Evolutionary conservation across 2,329 filamentous ascomycete species (phyloP).

Genomic region (Alternaria arbusti): DNA sequence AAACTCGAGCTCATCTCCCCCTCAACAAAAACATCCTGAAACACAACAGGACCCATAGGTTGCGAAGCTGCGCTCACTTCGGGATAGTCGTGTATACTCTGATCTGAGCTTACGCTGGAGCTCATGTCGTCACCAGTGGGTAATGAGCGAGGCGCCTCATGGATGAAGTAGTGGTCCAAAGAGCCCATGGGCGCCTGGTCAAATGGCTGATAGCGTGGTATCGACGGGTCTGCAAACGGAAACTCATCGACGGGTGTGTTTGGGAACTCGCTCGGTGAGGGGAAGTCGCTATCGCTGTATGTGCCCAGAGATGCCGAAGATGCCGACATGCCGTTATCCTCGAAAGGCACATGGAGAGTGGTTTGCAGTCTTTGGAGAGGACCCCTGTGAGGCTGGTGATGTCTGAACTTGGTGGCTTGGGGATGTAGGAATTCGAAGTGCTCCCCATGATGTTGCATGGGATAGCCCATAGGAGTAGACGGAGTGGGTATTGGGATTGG

Average conservation of each 20-base stretch:
- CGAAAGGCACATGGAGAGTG: constrained; percentile 48
- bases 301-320: constrained; percentile 56
- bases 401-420: constrained; percentile 46
- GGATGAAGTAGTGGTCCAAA: constrained; percentile 45
- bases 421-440: constrained; percentile 47
- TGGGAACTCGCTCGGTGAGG: constrained; percentile 56
- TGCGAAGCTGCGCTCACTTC: constrained; percentile 47
- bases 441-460: constrained; percentile 48
- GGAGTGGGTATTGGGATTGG: constrained; percentile 50
- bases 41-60: constrained; percentile 44
- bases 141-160: constrained; percentile 44
- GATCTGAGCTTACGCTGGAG: constrained; percentile 55
- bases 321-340: constrained; percentile 51
- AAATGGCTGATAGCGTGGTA: constrained; percentile 44
- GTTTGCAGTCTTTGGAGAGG: constrained; percentile 54
- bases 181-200: constrained; percentile 47
- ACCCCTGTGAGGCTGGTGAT: constrained; percentile 46
- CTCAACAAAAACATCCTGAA: constrained; percentile 48
- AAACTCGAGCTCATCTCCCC: constrained; percentile 49
- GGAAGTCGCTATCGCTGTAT: constrained; percentile 57
- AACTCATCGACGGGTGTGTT: constrained; percentile 55
- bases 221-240: constrained; percentile 49
- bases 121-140: constrained; percentile 51
- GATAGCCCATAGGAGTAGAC: constrained; percentile 46
- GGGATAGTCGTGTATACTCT: constrained; percentile 53